These are phyloP conservation scores for Clitopilus hobsonii DNA, from an alignment of 768 basidiomycete genomes.

Conservation along the genomic window DNA sequence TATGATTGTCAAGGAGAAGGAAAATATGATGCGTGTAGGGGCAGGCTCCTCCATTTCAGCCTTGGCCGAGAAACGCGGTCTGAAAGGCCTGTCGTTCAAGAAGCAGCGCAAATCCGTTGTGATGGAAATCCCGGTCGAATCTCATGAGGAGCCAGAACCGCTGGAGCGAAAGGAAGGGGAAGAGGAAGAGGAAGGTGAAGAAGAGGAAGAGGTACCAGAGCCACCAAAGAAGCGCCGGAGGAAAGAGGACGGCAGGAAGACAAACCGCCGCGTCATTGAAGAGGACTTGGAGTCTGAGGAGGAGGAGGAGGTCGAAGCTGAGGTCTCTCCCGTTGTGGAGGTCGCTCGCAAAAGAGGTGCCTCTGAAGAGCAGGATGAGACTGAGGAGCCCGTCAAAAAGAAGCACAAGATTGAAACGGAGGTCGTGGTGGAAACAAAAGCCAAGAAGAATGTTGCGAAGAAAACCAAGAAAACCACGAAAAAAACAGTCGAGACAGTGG, in stretches of 20 bases:
- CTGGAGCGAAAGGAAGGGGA: slow-evolving; percentile 29
- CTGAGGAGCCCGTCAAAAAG: slow-evolving; percentile 41
- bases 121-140: slow-evolving; percentile 38
- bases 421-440: slow-evolving; percentile 20
- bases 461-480: slow-evolving; percentile 35
- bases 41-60: slow-evolving; percentile 16
- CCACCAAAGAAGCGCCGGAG: slow-evolving; percentile 58
- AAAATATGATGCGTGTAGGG: slow-evolving; percentile 21
- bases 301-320: slow-evolving; percentile 34
- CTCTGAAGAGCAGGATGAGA: slow-evolving; percentile 35
- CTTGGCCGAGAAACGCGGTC: slow-evolving; percentile 31
- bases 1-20: slow-evolving; percentile 50
- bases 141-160: slow-evolving; percentile 30
- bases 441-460: slow-evolving; percentile 34
- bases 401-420: slow-evolving; percentile 26
- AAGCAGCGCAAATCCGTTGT: slow-evolving; percentile 39
- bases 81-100: slow-evolving; percentile 44
- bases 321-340: slow-evolving; percentile 23
- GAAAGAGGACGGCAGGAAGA: slow-evolving; percentile 37
- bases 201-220: slow-evolving; percentile 30
- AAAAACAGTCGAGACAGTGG: slow-evolving; percentile 27
- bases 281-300: slow-evolving; percentile 60
- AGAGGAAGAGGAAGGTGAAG: slow-evolving; percentile 29
- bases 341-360: slow-evolving; percentile 38
- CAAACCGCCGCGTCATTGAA: slow-evolving; percentile 27